Base-by-base conservation (phyloP, 139 green algal genomes). In the Chlamydomonas sp. region DNA sequence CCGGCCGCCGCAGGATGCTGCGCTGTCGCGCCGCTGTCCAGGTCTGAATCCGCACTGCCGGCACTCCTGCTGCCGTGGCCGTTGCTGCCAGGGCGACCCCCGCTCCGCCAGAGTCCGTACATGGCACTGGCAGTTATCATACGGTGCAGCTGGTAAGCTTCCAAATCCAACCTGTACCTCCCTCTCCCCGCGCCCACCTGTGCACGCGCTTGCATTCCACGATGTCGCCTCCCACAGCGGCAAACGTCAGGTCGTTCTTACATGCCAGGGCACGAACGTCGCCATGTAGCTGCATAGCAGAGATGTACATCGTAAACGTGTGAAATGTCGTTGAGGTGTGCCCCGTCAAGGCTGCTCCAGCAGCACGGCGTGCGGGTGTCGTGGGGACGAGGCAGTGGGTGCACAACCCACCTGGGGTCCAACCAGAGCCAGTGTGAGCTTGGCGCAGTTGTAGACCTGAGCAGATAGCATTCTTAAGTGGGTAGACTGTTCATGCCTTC, bases 361-460 rank as follows among this genome's bases (percentile, higher is more conserved):
- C 1, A 73, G 1, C 58, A 80, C 76, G 49, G 5, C 15, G 3
- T 5, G 0, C n/a, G 71, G n/a, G 71, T 20, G 71, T 6, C 2
- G 69, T 2, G 16, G 69, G 16, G 1, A 17, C 17, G 69, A 18
- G 15, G 69, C 17, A 15, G 14, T 15, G 14, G 17, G 1, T 60
- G 68, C 6, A 80, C 49, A 59, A 58, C 89, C 69, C 84, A 97
- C 94, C 93, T 97, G 93, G 1, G 96, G 96, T 12, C 96, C 96
- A 4, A 98, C 93, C 62, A 98, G 91, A 7, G 92, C 84, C n/a
- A 98, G 73, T 0, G 88, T 92, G 1, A 98, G 91, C 93, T 97
- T 98, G 66, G 91, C 90, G 76, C 92, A 96, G 87, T 98, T 97
- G 87, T 98, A 99, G 0, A 98, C 90, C 96, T 99, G 94, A 67